phyloP scores from a whole-genome alignment of 306 rosid genomes.

The Vicia sativa region DNA sequence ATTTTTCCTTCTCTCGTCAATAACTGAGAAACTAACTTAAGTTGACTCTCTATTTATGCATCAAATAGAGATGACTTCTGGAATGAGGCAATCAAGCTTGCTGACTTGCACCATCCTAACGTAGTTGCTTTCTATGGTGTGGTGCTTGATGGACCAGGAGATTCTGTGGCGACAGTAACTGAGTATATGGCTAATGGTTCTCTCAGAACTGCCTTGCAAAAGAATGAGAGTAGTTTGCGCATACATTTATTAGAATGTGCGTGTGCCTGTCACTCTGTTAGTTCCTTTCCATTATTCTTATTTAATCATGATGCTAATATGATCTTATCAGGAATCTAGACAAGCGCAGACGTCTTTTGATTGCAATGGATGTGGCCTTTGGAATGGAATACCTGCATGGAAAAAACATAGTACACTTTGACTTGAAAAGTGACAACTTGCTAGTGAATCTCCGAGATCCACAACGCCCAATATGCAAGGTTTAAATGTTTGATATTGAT shows the following conservation, averaged over 20 bases:
- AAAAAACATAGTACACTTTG: slow-evolving; percentile 92
- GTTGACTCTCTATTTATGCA: slow-evolving; percentile 32
- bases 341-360: slow-evolving; percentile 75
- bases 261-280: background rate
- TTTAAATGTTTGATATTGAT: slow-evolving; percentile 40
- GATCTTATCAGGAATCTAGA: slow-evolving; percentile 68
- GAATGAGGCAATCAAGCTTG: slow-evolving; percentile 96
- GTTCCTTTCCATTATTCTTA: slow-evolving; percentile 27
- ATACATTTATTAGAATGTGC: slow-evolving; percentile 15
- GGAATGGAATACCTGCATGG: slow-evolving; percentile 98
- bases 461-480: slow-evolving; percentile 96
- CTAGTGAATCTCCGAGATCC: slow-evolving; percentile 93
- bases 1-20: slow-evolving; percentile 19
- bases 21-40: slow-evolving; percentile 11
- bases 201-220: slow-evolving; percentile 77
- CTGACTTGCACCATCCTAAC: slow-evolving; percentile 94
- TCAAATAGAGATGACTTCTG: slow-evolving; percentile 78
- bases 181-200: slow-evolving; percentile 95
- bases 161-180: slow-evolving; percentile 91
- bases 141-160: slow-evolving; percentile 90
- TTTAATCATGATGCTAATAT: slow-evolving; percentile 23
- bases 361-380: slow-evolving; percentile 96
- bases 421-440: slow-evolving; percentile 94
- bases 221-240: slow-evolving; percentile 65
- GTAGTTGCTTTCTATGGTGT: slow-evolving; percentile 94